A percentile compares a stretch with the other conserved stretches of the same genome.
Evolutionary conservation across 2,329 filamentous ascomycete species (phyloP).

Genomic region (Penicillium crustosum): DNA sequence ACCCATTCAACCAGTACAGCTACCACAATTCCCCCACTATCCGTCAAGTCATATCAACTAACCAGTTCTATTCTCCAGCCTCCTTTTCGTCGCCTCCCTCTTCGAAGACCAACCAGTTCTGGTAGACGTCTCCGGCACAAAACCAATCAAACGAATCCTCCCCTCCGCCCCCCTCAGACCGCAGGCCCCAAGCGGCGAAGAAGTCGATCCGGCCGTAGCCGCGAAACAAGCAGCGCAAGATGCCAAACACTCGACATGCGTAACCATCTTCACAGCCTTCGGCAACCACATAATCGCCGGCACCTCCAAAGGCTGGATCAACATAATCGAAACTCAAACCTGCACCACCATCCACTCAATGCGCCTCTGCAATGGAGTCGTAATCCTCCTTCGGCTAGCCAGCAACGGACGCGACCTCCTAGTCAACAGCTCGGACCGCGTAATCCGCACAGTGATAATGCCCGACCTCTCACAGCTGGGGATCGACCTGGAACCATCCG

Average conservation of each 20-base stretch:
- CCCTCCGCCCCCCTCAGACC: conserved; percentile 79
- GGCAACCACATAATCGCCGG: conserved; percentile 89
- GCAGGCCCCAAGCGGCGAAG: conserved; percentile 64
- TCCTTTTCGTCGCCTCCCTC: conserved; percentile 83
- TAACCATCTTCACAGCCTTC: conserved; percentile 79
- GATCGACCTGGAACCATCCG: conserved; percentile 71
- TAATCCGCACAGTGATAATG: conserved; percentile 88
- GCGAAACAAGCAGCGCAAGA: conserved; percentile 91
- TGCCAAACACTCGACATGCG: conserved; percentile 91
- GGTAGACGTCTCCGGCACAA: conserved; percentile 71
- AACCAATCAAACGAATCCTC: conserved; percentile 72
- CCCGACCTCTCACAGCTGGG: conserved; percentile 66
- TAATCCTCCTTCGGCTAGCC: conserved; percentile 83
- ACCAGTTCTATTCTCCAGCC: conserved; percentile 49
- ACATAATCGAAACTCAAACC: conserved; percentile 83
- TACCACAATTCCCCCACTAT: background rate
- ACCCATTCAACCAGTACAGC: conserved; percentile 83
- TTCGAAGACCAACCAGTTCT: conserved; percentile 92
- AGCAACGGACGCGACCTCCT: conserved; percentile 82
- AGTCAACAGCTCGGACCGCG: conserved; percentile 89
- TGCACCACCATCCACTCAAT: conserved; percentile 84
- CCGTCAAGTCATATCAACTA: background rate
- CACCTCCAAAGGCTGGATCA: conserved; percentile 93
- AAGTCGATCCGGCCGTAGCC: conserved; percentile 55
- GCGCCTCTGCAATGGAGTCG: conserved; percentile 80